Evolutionary conservation across 2,329 filamentous ascomycete species (phyloP), one percentile per base, ranked within the genome.

Genomic region (Ophiostoma montium): DNA sequence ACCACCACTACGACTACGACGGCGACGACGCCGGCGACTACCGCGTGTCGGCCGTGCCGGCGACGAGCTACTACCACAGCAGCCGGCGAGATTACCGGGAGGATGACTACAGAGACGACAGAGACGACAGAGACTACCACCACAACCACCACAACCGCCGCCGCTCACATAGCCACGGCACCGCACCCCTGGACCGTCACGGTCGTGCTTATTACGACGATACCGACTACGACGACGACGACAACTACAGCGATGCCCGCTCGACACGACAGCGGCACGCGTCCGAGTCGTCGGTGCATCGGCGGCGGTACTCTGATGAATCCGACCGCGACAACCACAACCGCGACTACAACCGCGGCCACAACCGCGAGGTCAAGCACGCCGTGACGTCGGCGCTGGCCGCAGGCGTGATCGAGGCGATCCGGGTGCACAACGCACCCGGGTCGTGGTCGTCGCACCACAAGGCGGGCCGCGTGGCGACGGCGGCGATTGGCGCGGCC

Each of bases 361-460:
- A 7, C 31, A 33, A 33, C 10, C 41, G 32, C 21, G 51, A 53
- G 31, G 39, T 53, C 15, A 48, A 44, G 16, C 48, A 54, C 6
- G 48, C 47, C n/a, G 21, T 48, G 16, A 50, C 43, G 16, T 53
- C 58, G 2, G 56, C 54, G 23, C 21, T 57, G 18, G 23, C 50
- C 7, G 56, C 54, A 9, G 56, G 54, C 21, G 54, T 52, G 9
- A 45, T 54, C 41, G 55, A 57, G 48, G 56, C 56, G 2, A 52
- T 56, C 35, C 52, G 54, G 9, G 45, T 54, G 31, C 52, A 50
- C 15, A 47, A 52, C n/a, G 47, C 51, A 35, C 55, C 52, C 9
- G 53, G 53, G 35, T 23, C 35, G 18, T 56, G 54, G 56, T 30
- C 33, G 56, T 30, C 33, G 6, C 50, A 51, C 16, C 38, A 35